Evolutionary conservation across 73 alveolate species (phyloP), one percentile per base, ranked within the genome.

Genomic region (Tetrahymena borealis): DNA sequence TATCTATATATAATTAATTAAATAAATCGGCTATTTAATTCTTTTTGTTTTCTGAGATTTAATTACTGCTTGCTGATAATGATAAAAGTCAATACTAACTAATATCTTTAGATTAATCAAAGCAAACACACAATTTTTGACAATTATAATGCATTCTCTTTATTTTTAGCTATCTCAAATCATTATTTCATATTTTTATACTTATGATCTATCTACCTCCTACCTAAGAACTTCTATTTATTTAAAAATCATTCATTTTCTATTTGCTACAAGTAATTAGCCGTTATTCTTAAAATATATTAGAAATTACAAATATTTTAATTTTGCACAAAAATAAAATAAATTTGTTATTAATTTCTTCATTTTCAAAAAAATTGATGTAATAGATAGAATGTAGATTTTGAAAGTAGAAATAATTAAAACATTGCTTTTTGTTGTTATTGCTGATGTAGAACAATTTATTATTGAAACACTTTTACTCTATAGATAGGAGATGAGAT

Each of bases 121-220:
- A 60, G 85, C 85, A 60, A 60, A 60, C 28, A 24, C 85, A 24
- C 28, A 24, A n/a, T 60, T 60, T 60, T 60, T 60, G 85, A n/a
- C 85, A 60, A 20, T 24, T 1, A 60, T 24, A 24, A 60, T 15
- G 10, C 37, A 11, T 60, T 60, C 28, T 60, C 85, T 60, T 60
- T 60, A 60, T 60, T 60, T 60, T 60, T 60, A 60, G 85, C 85
- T 60, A 60, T 60, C 85, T 60, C 28, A 13, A 40, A 24, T 60
- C n/a, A 18, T 60, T 4, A 60, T 60, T 60, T 60, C n/a, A 24
- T 60, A 60, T 60, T 60, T 60, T 60, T 60, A 20, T 60, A 60
- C 85, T 60, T 60, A 60, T 60, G 85, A 60, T 60, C 85, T 60
- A 60, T 60, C 85, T 60, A 60, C 85, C 85, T 60, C 85, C 85